A percentile compares a stretch with the other conserved stretches of the same genome.
Conservation (phyloP, 2,329 filamentous ascomycete genomes). For the Talaromyces piceae region DNA sequence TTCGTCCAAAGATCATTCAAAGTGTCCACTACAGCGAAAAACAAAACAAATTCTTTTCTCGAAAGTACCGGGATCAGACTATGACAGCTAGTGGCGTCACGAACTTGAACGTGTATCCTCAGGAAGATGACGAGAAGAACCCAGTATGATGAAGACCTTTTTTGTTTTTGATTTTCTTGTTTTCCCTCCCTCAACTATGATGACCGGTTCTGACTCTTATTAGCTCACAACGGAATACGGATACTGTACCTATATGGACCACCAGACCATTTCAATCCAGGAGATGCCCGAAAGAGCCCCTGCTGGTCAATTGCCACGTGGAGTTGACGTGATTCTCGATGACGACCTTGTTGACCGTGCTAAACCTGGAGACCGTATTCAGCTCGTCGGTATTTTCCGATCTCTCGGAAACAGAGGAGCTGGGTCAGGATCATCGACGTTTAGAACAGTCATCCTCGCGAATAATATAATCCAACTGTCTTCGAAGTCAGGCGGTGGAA, state of each 20-base stretch:
- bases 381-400: conserved; percentile 92
- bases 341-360: conserved; percentile 92
- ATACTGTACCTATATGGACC: conserved; percentile 89
- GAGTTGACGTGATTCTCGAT: conserved; percentile 93
- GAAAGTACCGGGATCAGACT: conserved; percentile 92
- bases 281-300: conserved; percentile 98
- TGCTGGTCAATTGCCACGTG: conserved; percentile 86
- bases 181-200: background rate
- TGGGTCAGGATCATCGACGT: conserved; percentile 80
- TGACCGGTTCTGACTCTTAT: conserved; percentile 1
- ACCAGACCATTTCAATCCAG: conserved; percentile 96
- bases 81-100: conserved; percentile 85
- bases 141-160: conserved; percentile 42
- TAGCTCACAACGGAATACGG: conserved; percentile 87
- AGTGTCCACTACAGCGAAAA: conserved; percentile 94
- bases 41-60: conserved; percentile 77
- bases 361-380: conserved; percentile 92
- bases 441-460: conserved; percentile 86
- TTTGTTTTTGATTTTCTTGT: background rate
- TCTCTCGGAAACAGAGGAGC: conserved; percentile 93
- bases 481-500: conserved; percentile 90
- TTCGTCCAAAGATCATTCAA: conserved; percentile 94
- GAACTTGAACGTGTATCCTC: conserved; percentile 86
- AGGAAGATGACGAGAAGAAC: conserved; percentile 88
- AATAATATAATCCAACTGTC: conserved; percentile 94